phyloP scores from a whole-genome alignment of 257 asterid genomes.

The Nicotiana obtusifolia region DNA sequence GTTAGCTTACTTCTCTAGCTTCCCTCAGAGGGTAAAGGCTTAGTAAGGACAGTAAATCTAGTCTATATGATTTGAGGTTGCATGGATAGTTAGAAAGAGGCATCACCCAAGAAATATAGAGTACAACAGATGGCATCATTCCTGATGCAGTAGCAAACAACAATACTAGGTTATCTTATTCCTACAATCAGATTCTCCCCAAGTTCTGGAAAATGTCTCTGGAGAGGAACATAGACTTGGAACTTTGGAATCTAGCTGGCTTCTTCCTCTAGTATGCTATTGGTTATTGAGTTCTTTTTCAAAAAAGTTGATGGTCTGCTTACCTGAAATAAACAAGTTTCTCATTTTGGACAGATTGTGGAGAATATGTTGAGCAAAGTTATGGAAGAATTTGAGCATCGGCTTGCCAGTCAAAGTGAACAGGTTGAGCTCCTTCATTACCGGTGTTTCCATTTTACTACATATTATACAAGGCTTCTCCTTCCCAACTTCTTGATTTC shows the following conservation, averaged over 20 bases:
- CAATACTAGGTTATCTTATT: neutral
- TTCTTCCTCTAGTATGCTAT: conserved; percentile 3
- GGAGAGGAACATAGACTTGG: conserved; percentile 1
- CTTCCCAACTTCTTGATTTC: neutral
- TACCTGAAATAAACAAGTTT: conserved; percentile 12
- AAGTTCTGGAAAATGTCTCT: neutral
- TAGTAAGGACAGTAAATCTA: neutral
- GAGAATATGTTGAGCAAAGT: conserved; percentile 65
- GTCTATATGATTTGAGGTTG: neutral
- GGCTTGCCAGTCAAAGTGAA: conserved; percentile 37
- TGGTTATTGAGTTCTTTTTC: neutral
- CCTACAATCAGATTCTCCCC: neutral
- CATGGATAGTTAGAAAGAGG: conserved; percentile 5
- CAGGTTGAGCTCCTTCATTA: conserved; percentile 35
- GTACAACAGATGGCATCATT: neutral
- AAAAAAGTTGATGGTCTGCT: conserved; percentile 1
- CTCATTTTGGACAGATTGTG: conserved; percentile 52
- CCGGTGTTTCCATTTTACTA: neutral
- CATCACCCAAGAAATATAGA: neutral
- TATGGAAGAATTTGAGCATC: conserved; percentile 67
- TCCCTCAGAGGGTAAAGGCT: neutral
- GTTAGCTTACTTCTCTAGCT: neutral
- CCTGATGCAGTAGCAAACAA: neutral
- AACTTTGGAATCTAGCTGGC: neutral
- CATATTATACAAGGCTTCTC: neutral